Conservation (phyloP, 2,329 filamentous ascomycete species). For the Bipolaris cookei region DNA sequence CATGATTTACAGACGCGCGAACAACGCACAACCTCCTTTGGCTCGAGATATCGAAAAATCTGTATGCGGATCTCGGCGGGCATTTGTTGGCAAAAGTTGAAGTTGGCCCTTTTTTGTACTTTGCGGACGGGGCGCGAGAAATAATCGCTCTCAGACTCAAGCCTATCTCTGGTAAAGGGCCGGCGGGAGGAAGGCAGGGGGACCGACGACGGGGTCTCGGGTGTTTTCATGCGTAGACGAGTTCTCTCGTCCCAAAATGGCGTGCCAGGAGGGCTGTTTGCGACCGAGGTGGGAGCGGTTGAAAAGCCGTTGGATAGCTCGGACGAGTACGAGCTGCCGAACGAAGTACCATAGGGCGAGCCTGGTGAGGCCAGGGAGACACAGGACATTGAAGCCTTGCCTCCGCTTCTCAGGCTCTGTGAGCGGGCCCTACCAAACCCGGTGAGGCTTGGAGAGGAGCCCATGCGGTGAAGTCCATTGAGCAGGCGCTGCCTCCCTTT, state of each 20-base stretch:
- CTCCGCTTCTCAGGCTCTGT: conserved; percentile 67
- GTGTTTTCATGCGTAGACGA: conserved; percentile 62
- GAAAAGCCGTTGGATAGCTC: conserved; percentile 64
- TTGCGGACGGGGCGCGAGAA: conserved; percentile 52
- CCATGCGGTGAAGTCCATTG: conserved; percentile 78
- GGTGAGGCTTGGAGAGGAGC: conserved; percentile 76
- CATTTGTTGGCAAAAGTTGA: conserved; percentile 80
- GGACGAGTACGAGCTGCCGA: conserved; percentile 61
- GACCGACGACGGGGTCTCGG: conserved; percentile 61
- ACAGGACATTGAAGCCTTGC: conserved; percentile 70
- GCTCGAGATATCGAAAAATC: conserved; percentile 76
- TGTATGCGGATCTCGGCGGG: conserved; percentile 82
- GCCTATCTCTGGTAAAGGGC: conserved; percentile 53
- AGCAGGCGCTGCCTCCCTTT: conserved; percentile 74
- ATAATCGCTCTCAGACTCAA: conserved; percentile 54
- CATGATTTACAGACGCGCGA: conserved; percentile 81
- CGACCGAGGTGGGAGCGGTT: conserved; percentile 62
- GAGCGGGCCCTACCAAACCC: conserved; percentile 69
- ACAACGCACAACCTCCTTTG: conserved; percentile 79
- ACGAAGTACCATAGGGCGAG: conserved; percentile 60
- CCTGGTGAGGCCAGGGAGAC: conserved; percentile 63
- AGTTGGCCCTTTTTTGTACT: conserved; percentile 49
- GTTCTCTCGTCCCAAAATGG: conserved; percentile 61
- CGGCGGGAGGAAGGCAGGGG: conserved; percentile 69
- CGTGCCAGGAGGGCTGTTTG: conserved; percentile 55